Percentiles rank a stretch among this genome's conserved stretches.
Evolutionary conservation across 192 early-diverging fungal species (phyloP).

Genomic region (Coemansia sp.): DNA sequence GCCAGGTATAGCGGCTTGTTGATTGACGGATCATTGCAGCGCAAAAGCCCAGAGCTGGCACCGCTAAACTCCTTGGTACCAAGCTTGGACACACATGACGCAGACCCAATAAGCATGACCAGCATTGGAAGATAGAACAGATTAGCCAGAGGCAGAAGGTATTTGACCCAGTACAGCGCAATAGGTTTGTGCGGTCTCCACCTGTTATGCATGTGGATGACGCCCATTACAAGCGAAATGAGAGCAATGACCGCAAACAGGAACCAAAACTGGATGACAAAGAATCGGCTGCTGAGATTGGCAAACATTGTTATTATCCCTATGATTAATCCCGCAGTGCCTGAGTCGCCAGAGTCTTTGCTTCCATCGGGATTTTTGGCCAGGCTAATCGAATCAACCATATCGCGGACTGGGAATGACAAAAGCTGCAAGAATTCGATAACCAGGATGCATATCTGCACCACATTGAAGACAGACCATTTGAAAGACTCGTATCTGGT

Average conservation of each 20-base stretch:
- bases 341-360: conserved; percentile 6
- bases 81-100: conserved; percentile 55
- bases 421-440: conserved; percentile 80
- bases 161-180: conserved; percentile 57
- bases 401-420: conserved; percentile 75
- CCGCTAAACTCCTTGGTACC: conserved; percentile 28
- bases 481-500: conserved; percentile 46
- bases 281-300: conserved; percentile 50
- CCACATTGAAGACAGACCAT: conserved; percentile 62
- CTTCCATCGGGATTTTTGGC: conserved; percentile 13
- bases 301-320: conserved; percentile 54
- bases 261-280: conserved; percentile 56
- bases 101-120: conserved; percentile 58
- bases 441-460: conserved; percentile 70
- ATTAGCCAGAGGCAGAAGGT: conserved; percentile 54
- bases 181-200: conserved; percentile 42
- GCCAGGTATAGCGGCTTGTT: conserved; percentile 61
- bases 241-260: conserved; percentile 40
- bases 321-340: conserved; percentile 50
- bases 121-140: conserved; percentile 59
- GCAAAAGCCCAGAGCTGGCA: conserved; percentile 42
- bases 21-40: conserved; percentile 57
- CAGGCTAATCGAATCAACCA: conserved; percentile 56
- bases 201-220: conserved; percentile 44
- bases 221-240: conserved; percentile 28